Base-by-base conservation (phyloP, 1,284 basidiomycete species). In the Vanrija humicola region DNA sequence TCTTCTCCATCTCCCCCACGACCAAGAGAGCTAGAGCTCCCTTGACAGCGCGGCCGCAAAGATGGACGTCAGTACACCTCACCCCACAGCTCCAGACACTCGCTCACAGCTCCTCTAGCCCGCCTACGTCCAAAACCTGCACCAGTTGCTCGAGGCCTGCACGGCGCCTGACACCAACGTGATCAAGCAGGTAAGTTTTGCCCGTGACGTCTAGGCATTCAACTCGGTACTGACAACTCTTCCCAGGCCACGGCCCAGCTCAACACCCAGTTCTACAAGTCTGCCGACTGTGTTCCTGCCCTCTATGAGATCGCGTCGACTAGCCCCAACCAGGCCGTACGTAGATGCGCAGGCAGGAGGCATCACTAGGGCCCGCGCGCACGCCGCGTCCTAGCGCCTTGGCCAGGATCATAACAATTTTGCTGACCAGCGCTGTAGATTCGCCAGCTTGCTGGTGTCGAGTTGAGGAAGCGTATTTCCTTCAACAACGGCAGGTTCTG, bases 381-480 rank as follows among this genome's bases (percentile, higher is more conserved):
- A 15, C n/a, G 40, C 10, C n/a, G 40, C 15, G 19, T 42, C 40
- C 40, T 18, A n/a, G n/a, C 19, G 40, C 40, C 40, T 42, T 12
- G 6, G 40, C 40, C 12, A 34, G 34, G 34, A 34, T 34, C 34
- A 14, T 34, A 10, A 12, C 9, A n/a, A 43, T 12, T 14, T 38
- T 34, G 34, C 34, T 34, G 34, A 34, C 34, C 34, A 5, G 3
- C 34, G 34, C 34, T 34, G 34, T 14, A 96, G 92, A 86, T 97
- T 59, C 90, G 95, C 54, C 96, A 99, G 85, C 84, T 99, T 21
- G 90, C 94, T 48, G 92, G 94, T n/a, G 94, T 98, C 56, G 96
- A 99, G 79, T 82, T 98, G 70, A 83, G 96, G 65, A 99, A 99
- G 82, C 88, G 95, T 59, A 83, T 98, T 55, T 77, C 82, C 25